Conservation (phyloP, 208 protist genomes). For the Crithidia sp. region DNA sequence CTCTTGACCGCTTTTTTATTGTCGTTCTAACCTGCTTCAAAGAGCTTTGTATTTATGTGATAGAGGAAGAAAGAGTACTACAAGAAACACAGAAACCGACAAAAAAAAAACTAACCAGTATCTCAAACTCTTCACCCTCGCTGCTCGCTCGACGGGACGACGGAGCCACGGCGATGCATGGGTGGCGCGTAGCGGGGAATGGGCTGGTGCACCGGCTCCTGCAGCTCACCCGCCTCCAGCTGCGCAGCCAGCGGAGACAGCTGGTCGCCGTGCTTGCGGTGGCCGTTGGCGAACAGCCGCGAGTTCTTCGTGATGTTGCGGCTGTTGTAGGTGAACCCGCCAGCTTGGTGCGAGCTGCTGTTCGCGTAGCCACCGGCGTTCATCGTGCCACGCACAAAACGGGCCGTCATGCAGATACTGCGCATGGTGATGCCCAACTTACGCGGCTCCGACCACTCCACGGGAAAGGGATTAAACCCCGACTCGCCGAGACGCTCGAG, state of each 20-base stretch:
- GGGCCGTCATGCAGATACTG: conserved; percentile 78
- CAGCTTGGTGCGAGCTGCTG: conserved; percentile 52
- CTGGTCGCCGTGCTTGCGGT: conserved; percentile 64
- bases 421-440: conserved; percentile 88
- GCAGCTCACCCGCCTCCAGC: conserved; percentile 73
- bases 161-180: conserved; percentile 58
- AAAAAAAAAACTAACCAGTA: neutral
- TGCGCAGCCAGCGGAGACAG: conserved; percentile 70
- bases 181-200: conserved; percentile 81
- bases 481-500: conserved; percentile 81
- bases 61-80: neutral
- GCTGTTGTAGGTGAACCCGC: conserved; percentile 72
- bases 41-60: conserved; percentile 1
- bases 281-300: conserved; percentile 66
- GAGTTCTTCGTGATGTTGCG: conserved; percentile 60
- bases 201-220: conserved; percentile 64
- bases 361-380: conserved; percentile 78
- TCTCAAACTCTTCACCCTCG: neutral
- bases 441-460: conserved; percentile 87
- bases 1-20: neutral
- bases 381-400: conserved; percentile 79
- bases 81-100: neutral
- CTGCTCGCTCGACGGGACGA: conserved; percentile 17
- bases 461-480: conserved; percentile 89
- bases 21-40: neutral